Evolutionary conservation across 2,329 filamentous ascomycete species (phyloP), one percentile per base, ranked within the genome.

Genomic region (Dactylellina parvicollis): DNA sequence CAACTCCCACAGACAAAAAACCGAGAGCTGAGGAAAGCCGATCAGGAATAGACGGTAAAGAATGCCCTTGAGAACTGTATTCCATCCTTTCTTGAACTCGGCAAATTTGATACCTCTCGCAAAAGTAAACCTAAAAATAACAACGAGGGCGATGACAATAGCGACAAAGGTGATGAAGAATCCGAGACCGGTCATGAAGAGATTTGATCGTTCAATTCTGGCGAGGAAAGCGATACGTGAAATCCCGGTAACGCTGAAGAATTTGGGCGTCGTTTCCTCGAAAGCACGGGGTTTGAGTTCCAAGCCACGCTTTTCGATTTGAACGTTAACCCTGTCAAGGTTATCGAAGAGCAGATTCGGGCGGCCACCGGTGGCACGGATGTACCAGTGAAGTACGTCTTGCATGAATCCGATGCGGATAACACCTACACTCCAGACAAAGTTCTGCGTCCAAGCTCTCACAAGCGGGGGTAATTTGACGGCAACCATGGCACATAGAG

Each of bases 371-470:
- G 93, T 98, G 2, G 94, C 87, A 74, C 93, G 90, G 82, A 96
- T 92, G 80, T 97, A 98, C 93, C 93, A 98, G 30, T 92, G 96
- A 74, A 92, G 91, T 78, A 96, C 90, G 52, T 84, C 84, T 82
- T 98, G 92, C 82, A 96, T 86, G 80, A 96, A 97, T n/a, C 84
- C 85, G 42, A 96, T 85, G 49, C 87, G 86, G 78, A 97, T 96
- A 78, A 97, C 92, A 77, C 93, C 94, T 91, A 97, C 94, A 78
- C 90, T 95, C 93, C 93, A 97, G 80, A 96, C 90, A 83, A 97
- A 97, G 82, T 97, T 93, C 82, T 96, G 93, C 0, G 92, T 96
- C 93, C 94, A 97, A 0, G 92, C 86, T 78, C 90, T 86, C 60
- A 96, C 94, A 72, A 96, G 91, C 0, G 93, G 93, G 7, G 94